Conservation (phyloP, 495 filamentous ascomycete species). For the Xanthoparmelia taractica region DNA sequence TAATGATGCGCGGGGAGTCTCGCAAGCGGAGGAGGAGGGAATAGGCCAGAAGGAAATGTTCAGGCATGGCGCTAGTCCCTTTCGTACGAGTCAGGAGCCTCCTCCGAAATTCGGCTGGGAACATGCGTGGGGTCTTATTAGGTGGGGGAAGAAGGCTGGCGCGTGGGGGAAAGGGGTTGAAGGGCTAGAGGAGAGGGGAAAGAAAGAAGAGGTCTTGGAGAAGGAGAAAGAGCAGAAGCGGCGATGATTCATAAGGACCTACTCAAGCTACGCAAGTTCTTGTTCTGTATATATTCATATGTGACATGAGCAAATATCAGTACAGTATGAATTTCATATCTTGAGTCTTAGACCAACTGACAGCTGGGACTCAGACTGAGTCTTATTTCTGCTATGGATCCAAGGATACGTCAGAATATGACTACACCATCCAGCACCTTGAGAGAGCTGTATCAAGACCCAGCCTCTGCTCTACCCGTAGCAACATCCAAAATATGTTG, state of each 20-base stretch:
- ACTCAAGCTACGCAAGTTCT: background rate
- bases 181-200: slow-evolving; percentile 33
- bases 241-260: no score
- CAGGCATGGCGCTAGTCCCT: slow-evolving; percentile 37
- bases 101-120: slow-evolving; percentile 42
- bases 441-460: background rate
- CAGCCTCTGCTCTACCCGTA: background rate
- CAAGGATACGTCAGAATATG: background rate
- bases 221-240: background rate
- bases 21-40: slow-evolving; percentile 31
- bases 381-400: background rate
- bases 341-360: background rate
- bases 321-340: background rate
- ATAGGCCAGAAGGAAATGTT: slow-evolving; percentile 27
- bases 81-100: slow-evolving; percentile 36
- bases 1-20: slow-evolving; percentile 23
- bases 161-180: slow-evolving; percentile 44
- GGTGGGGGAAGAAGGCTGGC: slow-evolving; percentile 47
- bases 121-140: slow-evolving; percentile 48
- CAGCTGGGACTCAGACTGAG: background rate
- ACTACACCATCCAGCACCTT: background rate
- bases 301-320: background rate
- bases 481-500: background rate
- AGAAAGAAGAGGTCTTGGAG: background rate
- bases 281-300: background rate